A percentile compares a stretch with the other conserved stretches of the same genome.
Conservation (phyloP, 257 asterid species). For the Ophiorrhiza pumila region DNA sequence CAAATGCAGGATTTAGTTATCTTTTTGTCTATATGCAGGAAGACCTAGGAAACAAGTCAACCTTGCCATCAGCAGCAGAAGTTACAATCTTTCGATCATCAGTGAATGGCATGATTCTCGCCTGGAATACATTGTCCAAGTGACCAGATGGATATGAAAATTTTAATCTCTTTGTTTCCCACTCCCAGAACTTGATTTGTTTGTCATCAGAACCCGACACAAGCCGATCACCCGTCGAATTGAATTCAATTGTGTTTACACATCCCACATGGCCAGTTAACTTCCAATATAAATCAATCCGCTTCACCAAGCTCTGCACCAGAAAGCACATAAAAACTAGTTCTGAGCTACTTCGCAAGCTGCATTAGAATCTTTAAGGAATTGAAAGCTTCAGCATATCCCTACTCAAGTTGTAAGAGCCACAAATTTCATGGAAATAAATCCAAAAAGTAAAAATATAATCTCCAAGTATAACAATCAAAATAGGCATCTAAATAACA, state of each 20-base stretch:
- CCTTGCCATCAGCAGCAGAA: conserved; percentile 84
- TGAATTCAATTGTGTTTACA: conserved; percentile 70
- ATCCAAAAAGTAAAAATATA: background rate
- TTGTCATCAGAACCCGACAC: conserved; percentile 82
- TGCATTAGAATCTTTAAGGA: background rate
- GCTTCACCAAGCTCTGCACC: conserved; percentile 50
- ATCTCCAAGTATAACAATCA: background rate
- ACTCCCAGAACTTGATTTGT: conserved; percentile 69
- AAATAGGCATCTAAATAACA: background rate
- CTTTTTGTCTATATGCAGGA: background rate
- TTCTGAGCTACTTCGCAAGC: conserved; percentile 4
- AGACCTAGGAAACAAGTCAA: conserved; percentile 18
- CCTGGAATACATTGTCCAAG: conserved; percentile 63
- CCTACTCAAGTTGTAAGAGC: background rate
- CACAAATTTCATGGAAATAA: background rate
- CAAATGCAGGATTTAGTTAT: background rate
- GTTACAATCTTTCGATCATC: conserved; percentile 69
- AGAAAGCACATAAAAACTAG: conserved; percentile 13
- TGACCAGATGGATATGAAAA: conserved; percentile 76
- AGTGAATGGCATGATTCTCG: conserved; percentile 66
- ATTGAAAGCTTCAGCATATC: background rate
- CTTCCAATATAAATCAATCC: conserved; percentile 53
- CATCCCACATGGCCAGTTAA: conserved; percentile 70
- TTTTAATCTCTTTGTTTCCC: conserved; percentile 48
- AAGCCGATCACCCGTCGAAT: conserved; percentile 61